phyloP scores from a whole-genome alignment of 2,329 filamentous ascomycete genomes.

The Claviceps pusilla region DNA sequence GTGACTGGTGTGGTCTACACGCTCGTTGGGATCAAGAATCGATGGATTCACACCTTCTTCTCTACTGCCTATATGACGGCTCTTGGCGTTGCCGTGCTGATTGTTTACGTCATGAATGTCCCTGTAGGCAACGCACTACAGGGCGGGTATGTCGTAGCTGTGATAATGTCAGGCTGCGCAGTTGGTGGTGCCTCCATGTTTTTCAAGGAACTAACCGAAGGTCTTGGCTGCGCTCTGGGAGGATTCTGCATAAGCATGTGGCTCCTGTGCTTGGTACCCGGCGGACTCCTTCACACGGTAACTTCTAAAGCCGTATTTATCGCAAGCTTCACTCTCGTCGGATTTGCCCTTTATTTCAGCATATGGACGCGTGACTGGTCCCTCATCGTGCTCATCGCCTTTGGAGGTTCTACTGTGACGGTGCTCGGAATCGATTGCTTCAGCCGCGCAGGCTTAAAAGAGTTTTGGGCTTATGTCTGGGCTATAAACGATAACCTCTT shows the following conservation, averaged over 20 bases:
- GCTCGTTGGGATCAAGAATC: constrained; percentile 70
- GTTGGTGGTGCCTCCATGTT: constrained; percentile 61
- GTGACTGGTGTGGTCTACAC: constrained; percentile 54
- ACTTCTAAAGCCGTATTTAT: constrained; percentile 62
- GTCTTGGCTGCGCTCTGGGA: constrained; percentile 70
- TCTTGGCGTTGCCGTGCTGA: constrained; percentile 64
- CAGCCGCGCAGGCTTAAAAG: constrained; percentile 76
- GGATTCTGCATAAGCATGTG: constrained; percentile 84
- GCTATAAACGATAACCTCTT: constrained; percentile 65
- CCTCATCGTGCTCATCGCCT: constrained; percentile 61
- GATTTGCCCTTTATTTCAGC: constrained; percentile 64
- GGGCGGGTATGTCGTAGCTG: constrained; percentile 73
- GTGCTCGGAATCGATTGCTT: constrained; percentile 85
- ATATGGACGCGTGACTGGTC: constrained; percentile 64
- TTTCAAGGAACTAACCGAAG: constrained; percentile 70
- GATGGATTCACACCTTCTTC: constrained; percentile 64
- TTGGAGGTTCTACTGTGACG: constrained; percentile 63
- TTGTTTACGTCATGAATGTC: constrained; percentile 74
- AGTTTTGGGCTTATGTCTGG: constrained; percentile 95
- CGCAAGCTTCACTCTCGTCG: constrained; percentile 49
- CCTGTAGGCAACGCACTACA: constrained; percentile 64
- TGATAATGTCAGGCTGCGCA: constrained; percentile 54
- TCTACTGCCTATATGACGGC: constrained; percentile 60
- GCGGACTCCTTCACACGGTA: constrained; percentile 53
- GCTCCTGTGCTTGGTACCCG: constrained; percentile 63